phyloP scores from a whole-genome alignment of 2,329 filamentous ascomycete genomes.

The Thelonectria discophora region DNA sequence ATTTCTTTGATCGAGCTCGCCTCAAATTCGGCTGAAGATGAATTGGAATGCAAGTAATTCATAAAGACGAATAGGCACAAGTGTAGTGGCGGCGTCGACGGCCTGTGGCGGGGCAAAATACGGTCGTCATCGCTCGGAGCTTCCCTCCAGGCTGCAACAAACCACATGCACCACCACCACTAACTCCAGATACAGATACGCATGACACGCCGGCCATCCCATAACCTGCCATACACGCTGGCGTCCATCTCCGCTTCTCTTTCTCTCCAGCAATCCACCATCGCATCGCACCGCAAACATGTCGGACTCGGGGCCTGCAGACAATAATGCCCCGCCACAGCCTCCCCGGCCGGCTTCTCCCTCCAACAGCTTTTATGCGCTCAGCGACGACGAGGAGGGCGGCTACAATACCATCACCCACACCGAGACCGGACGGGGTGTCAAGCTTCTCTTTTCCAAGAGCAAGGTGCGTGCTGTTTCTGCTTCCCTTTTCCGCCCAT shows the following conservation, averaged over 20 bases:
- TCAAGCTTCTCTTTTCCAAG: slow-evolving; percentile 94
- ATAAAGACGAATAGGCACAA: too few relatives aligned
- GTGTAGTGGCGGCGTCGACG: slow-evolving; percentile 8
- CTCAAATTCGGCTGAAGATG: too few relatives aligned
- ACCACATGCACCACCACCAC: slow-evolving; percentile 14
- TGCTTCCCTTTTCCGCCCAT: slow-evolving; percentile 3
- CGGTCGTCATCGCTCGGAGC: slow-evolving; percentile 4
- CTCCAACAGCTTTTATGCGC: slow-evolving; percentile 88
- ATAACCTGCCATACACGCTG: background rate
- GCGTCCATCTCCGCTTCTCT: slow-evolving; percentile 13
- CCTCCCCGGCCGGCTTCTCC: slow-evolving; percentile 68
- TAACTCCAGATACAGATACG: background rate
- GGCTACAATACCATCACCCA: slow-evolving; percentile 95
- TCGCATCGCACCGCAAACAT: slow-evolving; percentile 25
- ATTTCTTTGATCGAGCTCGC: too few relatives aligned
- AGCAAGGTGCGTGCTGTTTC: slow-evolving; percentile 76
- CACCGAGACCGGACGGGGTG: slow-evolving; percentile 77
- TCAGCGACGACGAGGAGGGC: slow-evolving; percentile 95
- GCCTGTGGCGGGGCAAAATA: slow-evolving; percentile 19
- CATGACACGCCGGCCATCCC: slow-evolving; percentile 8
- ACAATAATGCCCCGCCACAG: slow-evolving; percentile 39
- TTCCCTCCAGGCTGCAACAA: slow-evolving; percentile 17
- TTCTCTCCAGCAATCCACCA: background rate
- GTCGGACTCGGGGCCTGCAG: slow-evolving; percentile 35
- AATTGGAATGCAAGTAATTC: too few relatives aligned